Conservation (phyloP, 2,329 filamentous ascomycete species). For the Aspergillus quadrilineatus region DNA sequence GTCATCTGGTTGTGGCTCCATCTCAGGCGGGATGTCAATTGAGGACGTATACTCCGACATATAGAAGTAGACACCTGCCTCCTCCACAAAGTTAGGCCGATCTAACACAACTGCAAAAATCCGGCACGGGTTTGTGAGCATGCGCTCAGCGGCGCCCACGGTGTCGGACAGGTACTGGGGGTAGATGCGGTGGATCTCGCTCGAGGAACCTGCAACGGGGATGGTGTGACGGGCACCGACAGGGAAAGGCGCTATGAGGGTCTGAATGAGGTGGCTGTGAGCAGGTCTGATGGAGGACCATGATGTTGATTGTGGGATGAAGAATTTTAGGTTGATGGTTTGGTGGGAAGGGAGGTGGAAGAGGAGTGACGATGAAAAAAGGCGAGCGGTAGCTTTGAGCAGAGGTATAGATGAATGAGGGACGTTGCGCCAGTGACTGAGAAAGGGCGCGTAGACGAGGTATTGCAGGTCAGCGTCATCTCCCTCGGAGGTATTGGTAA, state of each 20-base stretch:
- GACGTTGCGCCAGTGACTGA: slow-evolving; percentile 8
- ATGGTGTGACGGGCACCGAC: slow-evolving; percentile 17
- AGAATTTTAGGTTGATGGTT: slow-evolving; percentile 17
- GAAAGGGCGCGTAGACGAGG: slow-evolving; percentile 16
- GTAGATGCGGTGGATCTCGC: background rate
- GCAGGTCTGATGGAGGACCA: slow-evolving; percentile 18
- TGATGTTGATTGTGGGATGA: slow-evolving; percentile 7
- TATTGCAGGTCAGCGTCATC: slow-evolving; percentile 18
- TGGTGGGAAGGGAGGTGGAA: slow-evolving; percentile 12
- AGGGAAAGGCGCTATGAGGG: background rate
- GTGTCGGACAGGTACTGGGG: background rate
- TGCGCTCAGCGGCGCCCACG: background rate
- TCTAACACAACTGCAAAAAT: slow-evolving; percentile 18
- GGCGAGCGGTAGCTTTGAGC: slow-evolving; percentile 16
- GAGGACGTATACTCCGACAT: background rate
- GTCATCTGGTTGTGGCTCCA: background rate
- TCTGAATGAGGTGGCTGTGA: slow-evolving; percentile 6
- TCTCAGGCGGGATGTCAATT: background rate
- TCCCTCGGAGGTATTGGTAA: slow-evolving; percentile 15
- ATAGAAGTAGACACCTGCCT: slow-evolving; percentile 19
- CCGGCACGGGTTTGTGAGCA: background rate
- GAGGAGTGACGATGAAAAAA: slow-evolving; percentile 12
- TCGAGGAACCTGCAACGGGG: background rate
- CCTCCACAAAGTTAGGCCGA: slow-evolving; percentile 15
- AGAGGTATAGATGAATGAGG: background rate